Percentiles rank a stretch among this genome's conserved stretches.
These are phyloP conservation scores for Myxozyma melibiosi DNA, from an alignment of 805 yeast genomes.

Conservation along the genomic window DNA sequence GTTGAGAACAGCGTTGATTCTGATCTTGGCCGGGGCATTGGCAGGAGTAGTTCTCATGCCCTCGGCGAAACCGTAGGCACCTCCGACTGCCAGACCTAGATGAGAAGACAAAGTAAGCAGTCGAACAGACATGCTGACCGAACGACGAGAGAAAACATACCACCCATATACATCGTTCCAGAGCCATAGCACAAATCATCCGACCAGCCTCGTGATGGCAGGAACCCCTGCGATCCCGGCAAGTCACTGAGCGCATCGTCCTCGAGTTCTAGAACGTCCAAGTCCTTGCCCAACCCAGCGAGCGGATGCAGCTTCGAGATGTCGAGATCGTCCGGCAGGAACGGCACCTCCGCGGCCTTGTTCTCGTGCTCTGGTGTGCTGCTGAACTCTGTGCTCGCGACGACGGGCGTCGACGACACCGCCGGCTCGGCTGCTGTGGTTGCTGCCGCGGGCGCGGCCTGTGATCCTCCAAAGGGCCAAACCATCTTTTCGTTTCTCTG, in stretches of 20 bases:
- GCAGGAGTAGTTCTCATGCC: constrained; percentile 79
- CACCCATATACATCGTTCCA: constrained; percentile 83
- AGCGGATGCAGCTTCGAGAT: constrained; percentile 34
- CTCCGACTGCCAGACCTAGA: constrained; percentile 81
- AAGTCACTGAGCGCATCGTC: constrained; percentile 73
- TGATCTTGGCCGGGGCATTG: constrained; percentile 74
- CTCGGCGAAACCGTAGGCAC: constrained; percentile 82
- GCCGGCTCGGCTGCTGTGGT: neutral
- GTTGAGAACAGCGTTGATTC: constrained; percentile 86
- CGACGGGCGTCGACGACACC: neutral
- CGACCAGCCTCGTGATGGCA: constrained; percentile 97
- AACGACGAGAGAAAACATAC: too few species aligned
- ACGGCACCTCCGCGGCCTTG: constrained; percentile 13
- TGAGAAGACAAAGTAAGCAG: neutral
- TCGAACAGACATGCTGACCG: too few species aligned
- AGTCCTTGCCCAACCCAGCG: constrained; percentile 39
- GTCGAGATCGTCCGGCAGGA: constrained; percentile 28
- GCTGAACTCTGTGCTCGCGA: too few species aligned
- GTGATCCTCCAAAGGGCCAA: constrained; percentile 16
- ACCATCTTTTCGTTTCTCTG: constrained; percentile 7
- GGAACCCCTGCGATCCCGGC: constrained; percentile 85
- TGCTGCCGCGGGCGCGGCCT: neutral
- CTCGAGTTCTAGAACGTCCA: constrained; percentile 88
- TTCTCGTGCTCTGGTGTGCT: neutral
- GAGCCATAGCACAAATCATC: constrained; percentile 98